Percentiles rank a stretch among this genome's conserved stretches.
phyloP scores from a whole-genome alignment of 2,329 filamentous ascomycete species.

The Botrytis byssoidea region DNA sequence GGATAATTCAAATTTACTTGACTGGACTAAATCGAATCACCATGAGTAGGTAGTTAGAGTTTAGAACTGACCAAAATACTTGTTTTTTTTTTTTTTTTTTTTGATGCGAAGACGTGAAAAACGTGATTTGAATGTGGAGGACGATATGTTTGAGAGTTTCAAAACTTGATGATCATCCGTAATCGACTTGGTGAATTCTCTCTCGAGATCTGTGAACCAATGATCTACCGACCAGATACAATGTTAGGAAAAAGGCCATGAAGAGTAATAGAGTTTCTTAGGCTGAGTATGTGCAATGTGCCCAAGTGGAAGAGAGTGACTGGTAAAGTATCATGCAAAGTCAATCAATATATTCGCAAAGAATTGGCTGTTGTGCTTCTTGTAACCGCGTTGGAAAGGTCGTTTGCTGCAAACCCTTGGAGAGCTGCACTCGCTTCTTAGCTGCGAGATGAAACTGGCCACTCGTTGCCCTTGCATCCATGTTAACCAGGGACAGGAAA shows the following conservation, averaged over 20 bases:
- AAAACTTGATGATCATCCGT: neutral
- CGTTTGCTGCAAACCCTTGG: neutral
- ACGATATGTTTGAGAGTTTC: neutral
- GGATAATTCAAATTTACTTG: neutral
- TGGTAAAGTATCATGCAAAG: neutral
- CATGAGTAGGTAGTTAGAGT: neutral
- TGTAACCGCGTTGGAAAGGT: constrained; percentile 10
- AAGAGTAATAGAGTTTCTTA: neutral
- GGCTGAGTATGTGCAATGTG: neutral
- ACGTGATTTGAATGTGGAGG: neutral
- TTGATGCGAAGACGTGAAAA: neutral
- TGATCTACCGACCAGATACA: neutral
- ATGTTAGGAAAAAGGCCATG: neutral
- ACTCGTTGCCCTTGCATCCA: neutral
- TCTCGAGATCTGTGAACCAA: neutral
- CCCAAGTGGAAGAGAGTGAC: neutral
- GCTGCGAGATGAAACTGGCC: constrained; percentile 4
- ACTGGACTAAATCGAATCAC: neutral
- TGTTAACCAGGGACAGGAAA: neutral
- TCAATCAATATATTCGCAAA: neutral
- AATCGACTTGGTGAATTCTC: neutral
- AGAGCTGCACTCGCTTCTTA: neutral
- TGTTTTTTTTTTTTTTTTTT: too few relatives aligned
- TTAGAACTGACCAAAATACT: neutral
- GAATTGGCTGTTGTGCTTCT: constrained; percentile 12